Conservation (phyloP, 805 yeast species). For the Yamadazyma endophytica region DNA sequence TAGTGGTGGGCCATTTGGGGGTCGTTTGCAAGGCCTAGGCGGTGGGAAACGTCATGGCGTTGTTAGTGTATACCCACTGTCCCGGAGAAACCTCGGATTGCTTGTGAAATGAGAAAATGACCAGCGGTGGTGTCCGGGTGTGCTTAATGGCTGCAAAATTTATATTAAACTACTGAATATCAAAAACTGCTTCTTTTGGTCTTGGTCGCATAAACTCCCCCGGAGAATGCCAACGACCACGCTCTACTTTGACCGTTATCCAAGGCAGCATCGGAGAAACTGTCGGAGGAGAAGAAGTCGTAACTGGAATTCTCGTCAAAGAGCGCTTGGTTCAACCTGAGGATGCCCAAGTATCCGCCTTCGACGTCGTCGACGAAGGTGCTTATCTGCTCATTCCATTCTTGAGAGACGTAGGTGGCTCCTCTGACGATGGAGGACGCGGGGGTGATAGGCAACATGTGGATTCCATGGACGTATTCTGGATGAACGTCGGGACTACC, state of each 20-base stretch:
- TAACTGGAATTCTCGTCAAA: constrained; percentile 64
- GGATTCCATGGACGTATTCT: constrained; percentile 72
- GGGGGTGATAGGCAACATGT: constrained; percentile 69
- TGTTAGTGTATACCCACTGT: no score
- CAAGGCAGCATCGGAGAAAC: constrained; percentile 27
- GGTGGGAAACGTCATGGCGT: no score
- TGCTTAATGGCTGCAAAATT: no score
- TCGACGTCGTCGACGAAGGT: constrained; percentile 42
- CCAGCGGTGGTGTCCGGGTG: no score
- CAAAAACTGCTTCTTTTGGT: no score
- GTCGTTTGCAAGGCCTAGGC: no score
- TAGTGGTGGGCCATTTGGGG: no score
- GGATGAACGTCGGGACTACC: constrained; percentile 39
- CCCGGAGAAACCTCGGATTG: no score
- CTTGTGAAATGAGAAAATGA: no score
- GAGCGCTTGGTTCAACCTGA: constrained; percentile 69
- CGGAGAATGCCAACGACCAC: constrained; percentile 57
- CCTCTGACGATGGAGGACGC: constrained; percentile 56
- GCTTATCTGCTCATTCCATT: constrained; percentile 52
- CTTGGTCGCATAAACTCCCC: constrained; percentile 37
- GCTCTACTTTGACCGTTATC: constrained; percentile 60
- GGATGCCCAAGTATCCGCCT: constrained; percentile 67
- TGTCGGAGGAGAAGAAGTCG: constrained; percentile 43
- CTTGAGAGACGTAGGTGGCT: constrained; percentile 50
- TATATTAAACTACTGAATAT: no score